These are phyloP conservation scores for Prunus persica DNA, from an alignment of 306 rosid species.

Conservation along the genomic window Prunus_persica_NCBIv2 NC_034009.1:25061501-25062000, in stretches of 20 bases:
- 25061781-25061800: slow-evolving; percentile 12
- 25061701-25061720: background rate
- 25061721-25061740: slow-evolving; percentile 35
- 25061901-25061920: slow-evolving; percentile 47
- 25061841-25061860: slow-evolving; percentile 39
- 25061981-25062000: too few relatives aligned
- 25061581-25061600: slow-evolving; percentile 22
- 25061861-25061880: slow-evolving; percentile 55
- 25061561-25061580: slow-evolving; percentile 2
- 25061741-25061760: slow-evolving; percentile 25
- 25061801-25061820: background rate
- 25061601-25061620: slow-evolving; percentile 20
- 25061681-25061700: slow-evolving; percentile 32
- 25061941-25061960: slow-evolving; percentile 4
- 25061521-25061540: slow-evolving; percentile 23
- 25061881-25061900: slow-evolving; percentile 34
- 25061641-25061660: background rate
- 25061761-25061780: slow-evolving; percentile 20
- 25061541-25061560: slow-evolving; percentile 27
- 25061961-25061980: too few relatives aligned
- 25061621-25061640: slow-evolving; percentile 15
- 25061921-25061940: slow-evolving; percentile 36
- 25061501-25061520: slow-evolving; percentile 23
- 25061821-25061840: slow-evolving; percentile 36
- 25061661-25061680: slow-evolving; percentile 27